Evolutionary conservation across 441 rosid genomes (phyloP).

Genomic region (Melastoma candidum): DNA sequence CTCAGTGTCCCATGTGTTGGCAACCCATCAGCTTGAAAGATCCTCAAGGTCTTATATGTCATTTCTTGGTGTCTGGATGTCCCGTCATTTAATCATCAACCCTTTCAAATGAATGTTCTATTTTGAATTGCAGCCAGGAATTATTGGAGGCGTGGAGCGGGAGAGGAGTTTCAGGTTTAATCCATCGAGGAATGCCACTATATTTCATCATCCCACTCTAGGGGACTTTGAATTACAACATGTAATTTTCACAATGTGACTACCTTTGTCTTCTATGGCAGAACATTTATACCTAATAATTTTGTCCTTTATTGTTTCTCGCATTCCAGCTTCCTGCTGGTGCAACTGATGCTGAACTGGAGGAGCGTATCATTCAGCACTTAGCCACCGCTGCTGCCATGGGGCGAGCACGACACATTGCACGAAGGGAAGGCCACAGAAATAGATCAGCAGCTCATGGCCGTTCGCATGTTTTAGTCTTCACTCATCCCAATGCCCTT

Average conservation of each 20-base stretch:
- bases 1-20: slow-evolving; percentile 99
- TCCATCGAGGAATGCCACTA: slow-evolving; percentile 70
- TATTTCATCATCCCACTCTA: slow-evolving; percentile 87
- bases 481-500: slow-evolving; percentile 43
- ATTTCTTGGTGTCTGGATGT: background rate
- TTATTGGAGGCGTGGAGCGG: slow-evolving; percentile 70
- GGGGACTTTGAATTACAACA: slow-evolving; percentile 93
- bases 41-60: slow-evolving; percentile 40
- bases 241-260: slow-evolving; percentile 22
- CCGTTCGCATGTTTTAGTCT: slow-evolving; percentile 68
- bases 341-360: slow-evolving; percentile 76
- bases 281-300: slow-evolving; percentile 3
- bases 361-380: slow-evolving; percentile 92
- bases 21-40: slow-evolving; percentile 85
- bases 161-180: slow-evolving; percentile 71
- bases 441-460: slow-evolving; percentile 59
- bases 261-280: slow-evolving; percentile 10
- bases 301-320: slow-evolving; percentile 12
- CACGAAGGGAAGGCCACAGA: slow-evolving; percentile 80
- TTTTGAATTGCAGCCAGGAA: slow-evolving; percentile 57
- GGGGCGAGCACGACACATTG: slow-evolving; percentile 69
- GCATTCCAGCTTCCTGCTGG: slow-evolving; percentile 63
- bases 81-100: no score
- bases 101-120: background rate
- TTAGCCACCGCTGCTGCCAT: slow-evolving; percentile 92